Evolutionary conservation across 768 basidiomycete species (phyloP), one percentile per base, ranked within the genome.

Genomic region (Mrakia hoshinonis): DNA sequence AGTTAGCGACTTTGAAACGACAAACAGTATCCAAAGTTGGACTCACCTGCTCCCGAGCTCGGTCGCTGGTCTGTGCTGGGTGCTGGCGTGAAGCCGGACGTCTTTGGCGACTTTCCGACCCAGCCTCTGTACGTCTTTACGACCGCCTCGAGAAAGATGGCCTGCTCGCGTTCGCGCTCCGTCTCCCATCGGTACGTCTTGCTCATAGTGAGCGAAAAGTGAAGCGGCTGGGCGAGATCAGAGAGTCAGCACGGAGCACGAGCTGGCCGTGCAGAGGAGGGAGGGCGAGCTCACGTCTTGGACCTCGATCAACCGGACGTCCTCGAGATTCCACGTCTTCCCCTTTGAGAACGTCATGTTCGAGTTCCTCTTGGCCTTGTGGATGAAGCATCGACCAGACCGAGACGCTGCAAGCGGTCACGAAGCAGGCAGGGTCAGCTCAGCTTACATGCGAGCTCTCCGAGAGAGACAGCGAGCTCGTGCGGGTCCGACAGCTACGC

Each of bases 321-420:
- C 94, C 51, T 85, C 79, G 62, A 98, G 81, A 72, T 82, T 84
- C 96, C 96, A 99, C 1, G 95, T 92, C 82, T 99, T 99, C 7
- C 96, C 96, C 61, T 98, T 91, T 10, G 92, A 96, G 80, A 95
- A 98, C 0, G 91, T 85, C 43, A 90, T 89, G 77, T 97, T 98
- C 52, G 88, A 87, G 78, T 99, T 98, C 24, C 62, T 46, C 81
- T 98, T 98, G 1, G 94, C 92, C 81, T 99, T 99, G 85, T 99
- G 94, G 24, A 99, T 85, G 78, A 87, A 86, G 0, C 87, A 87
- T 60, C 82, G 80, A 31, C 87, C 86, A 74, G 85, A 85, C 72
- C 78, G 81, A 4, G 87, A 82, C 81, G 87, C 89, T 89, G 55
- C 15, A 36, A 24, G 1, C 12, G 22, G 34, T 29, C 34, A 22